Conservation (phyloP, 2,329 filamentous ascomycete species). For the Penicillium sp. region DNA sequence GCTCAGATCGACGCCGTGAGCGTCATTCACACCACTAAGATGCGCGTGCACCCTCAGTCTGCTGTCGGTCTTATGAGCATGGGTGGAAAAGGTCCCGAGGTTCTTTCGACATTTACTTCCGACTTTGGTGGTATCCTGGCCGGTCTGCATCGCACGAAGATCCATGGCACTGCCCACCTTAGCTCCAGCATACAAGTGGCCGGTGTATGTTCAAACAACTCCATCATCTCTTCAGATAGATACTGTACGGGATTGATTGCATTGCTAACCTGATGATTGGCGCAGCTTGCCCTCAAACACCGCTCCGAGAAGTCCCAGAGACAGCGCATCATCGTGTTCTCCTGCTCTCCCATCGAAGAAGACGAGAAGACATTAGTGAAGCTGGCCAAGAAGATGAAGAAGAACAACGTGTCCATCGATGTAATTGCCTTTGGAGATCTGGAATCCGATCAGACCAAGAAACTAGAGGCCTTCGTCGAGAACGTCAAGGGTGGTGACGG, state of each 20-base stretch:
- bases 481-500: conserved; percentile 85
- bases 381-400: conserved; percentile 97
- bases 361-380: conserved; percentile 80
- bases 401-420: conserved; percentile 86
- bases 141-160: conserved; percentile 86
- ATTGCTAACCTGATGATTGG: too few relatives aligned
- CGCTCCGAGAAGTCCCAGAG: conserved; percentile 94
- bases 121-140: conserved; percentile 94
- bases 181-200: conserved; percentile 93
- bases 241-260: too few relatives aligned
- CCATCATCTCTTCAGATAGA: too few relatives aligned
- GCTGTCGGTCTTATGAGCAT: conserved; percentile 98
- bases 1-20: conserved; percentile 91
- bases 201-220: conserved; percentile 14
- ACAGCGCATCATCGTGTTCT: conserved; percentile 93
- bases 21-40: conserved; percentile 91
- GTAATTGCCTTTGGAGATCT: conserved; percentile 92
- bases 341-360: conserved; percentile 84
- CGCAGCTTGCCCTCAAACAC: conserved; percentile 96
- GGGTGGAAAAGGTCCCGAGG: conserved; percentile 94
- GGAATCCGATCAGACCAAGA: conserved; percentile 76
- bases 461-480: conserved; percentile 87
- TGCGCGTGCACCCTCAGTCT: conserved; percentile 88
- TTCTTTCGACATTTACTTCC: conserved; percentile 88
- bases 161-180: conserved; percentile 77